phyloP scores from a whole-genome alignment of 2,329 filamentous ascomycete species.

The Penicillium sp. region DNA sequence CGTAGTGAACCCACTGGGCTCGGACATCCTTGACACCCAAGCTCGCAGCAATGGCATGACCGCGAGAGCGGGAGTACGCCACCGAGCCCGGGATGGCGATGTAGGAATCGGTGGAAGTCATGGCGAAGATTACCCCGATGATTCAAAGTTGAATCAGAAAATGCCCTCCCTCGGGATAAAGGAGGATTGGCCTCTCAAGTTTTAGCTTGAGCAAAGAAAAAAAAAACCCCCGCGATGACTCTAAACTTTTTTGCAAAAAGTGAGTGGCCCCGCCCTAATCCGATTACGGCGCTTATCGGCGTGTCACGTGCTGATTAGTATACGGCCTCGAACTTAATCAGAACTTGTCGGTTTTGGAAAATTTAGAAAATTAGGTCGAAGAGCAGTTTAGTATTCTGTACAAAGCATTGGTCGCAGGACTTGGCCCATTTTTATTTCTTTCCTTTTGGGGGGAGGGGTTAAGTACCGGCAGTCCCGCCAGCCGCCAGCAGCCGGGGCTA shows the following conservation, averaged over 20 bases:
- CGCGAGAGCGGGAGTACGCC: conserved; percentile 48
- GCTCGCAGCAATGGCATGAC: conserved; percentile 43
- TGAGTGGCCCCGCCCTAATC: conserved; percentile 26
- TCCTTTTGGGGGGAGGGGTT: too few relatives aligned
- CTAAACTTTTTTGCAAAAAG: conserved; percentile 20
- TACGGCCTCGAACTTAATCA: background rate
- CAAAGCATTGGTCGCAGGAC: background rate
- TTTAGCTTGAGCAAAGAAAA: conserved; percentile 24
- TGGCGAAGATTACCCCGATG: conserved; percentile 23
- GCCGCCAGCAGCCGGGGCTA: too few relatives aligned
- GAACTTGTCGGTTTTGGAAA: background rate
- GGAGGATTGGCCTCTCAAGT: conserved; percentile 26
- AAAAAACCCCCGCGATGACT: conserved; percentile 25
- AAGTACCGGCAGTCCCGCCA: too few relatives aligned
- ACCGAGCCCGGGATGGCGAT: conserved; percentile 43
- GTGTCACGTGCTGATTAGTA: conserved; percentile 21
- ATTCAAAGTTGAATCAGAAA: conserved; percentile 1
- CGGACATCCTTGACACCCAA: conserved; percentile 46
- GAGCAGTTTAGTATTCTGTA: too few relatives aligned
- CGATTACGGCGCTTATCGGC: conserved; percentile 22
- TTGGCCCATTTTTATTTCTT: too few relatives aligned
- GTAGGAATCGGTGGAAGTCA: conserved; percentile 36
- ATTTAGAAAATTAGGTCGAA: background rate
- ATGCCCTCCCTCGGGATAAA: conserved; percentile 18
- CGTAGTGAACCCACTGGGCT: conserved; percentile 61